Base-by-base conservation (phyloP, 805 yeast species). In the Komagataella mondaviorum region DNA sequence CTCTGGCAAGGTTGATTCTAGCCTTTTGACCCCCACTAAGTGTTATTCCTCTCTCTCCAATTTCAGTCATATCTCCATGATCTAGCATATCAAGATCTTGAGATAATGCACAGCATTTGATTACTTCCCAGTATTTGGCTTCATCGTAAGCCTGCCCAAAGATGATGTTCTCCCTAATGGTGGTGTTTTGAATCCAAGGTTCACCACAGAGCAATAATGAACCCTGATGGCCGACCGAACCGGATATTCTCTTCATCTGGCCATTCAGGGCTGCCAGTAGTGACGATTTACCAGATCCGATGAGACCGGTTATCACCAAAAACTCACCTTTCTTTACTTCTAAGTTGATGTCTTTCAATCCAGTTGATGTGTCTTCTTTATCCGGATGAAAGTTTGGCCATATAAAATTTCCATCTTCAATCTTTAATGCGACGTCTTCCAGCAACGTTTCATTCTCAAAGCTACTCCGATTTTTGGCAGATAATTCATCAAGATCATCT, bases 21-120 rank as follows among this genome's bases (percentile, higher is more conserved):
- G 95, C 91, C 69, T 87, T 87, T 63, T 87, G 95, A 50, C 95
- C 95, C 52, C 95, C 95, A n/a, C 91, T 83, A 46, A 87, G 67
- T 0, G 93, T 85, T 48, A 87, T 81, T 59, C 95, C 95, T 62
- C 87, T 75, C 63, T 87, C 95, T 55, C 95, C 95, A 57, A 87
- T 85, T 63, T 85, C 86, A 0, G 95, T 85, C 51, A 65, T 59
- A 58, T 88, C 95, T 30, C 91, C 91, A 44, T 81, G 88, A 7
- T 85, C 84, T 39, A 88, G 66, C 47, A 78, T 72, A 4, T 76
- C 75, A 55, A 87, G 71, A 64, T 87, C 96, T 48, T 74, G 76
- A 36, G 69, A 71, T 54, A 87, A 66, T 0, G 88, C 81, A 65
- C 95, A 87, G 1, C 83, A 83, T 44, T 72, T 66, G 12, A 88